These are phyloP conservation scores for Emericellopsis cladophorae DNA, from an alignment of 2,329 filamentous ascomycete genomes.

Conservation along the genomic window DNA sequence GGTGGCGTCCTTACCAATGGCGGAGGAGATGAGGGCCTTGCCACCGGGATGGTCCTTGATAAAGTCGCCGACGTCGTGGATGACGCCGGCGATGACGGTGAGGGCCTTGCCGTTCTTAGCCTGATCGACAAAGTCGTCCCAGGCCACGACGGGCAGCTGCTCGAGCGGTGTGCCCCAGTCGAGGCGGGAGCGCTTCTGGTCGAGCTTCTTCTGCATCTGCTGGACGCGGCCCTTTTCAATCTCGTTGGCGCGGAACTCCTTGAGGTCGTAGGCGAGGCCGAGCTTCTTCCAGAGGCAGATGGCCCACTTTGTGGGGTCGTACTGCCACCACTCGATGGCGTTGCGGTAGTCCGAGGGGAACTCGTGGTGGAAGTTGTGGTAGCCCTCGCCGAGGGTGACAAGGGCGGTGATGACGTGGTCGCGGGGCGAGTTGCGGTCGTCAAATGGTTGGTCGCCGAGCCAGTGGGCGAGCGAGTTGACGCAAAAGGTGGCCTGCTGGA, in stretches of 20 bases:
- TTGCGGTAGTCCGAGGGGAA: conserved; percentile 91
- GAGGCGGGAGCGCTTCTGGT: conserved; percentile 69
- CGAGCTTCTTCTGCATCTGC: conserved; percentile 85
- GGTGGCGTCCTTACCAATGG: conserved; percentile 77
- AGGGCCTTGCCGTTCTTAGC: conserved; percentile 61
- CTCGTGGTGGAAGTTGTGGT: conserved; percentile 95
- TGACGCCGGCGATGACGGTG: conserved; percentile 68
- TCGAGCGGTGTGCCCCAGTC: conserved; percentile 83
- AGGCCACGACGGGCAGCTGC: conserved; percentile 73
- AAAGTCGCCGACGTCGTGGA: conserved; percentile 75
- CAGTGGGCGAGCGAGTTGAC: conserved; percentile 86
- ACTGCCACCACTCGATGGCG: conserved; percentile 82
- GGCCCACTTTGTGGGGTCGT: conserved; percentile 83
- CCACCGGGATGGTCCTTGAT: conserved; percentile 86
- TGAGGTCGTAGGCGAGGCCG: conserved; percentile 74
- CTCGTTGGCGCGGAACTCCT: conserved; percentile 84
- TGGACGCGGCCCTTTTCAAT: conserved; percentile 86
- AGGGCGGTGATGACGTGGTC: conserved; percentile 80
- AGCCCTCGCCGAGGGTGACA: conserved; percentile 76
- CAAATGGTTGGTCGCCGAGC: conserved; percentile 85
- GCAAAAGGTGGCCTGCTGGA: conserved; percentile 87
- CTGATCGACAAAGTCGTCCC: conserved; percentile 74
- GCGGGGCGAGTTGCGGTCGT: conserved; percentile 82
- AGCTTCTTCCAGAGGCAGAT: conserved; percentile 79
- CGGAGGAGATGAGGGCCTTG: conserved; percentile 72